phyloP scores from a whole-genome alignment of 1,139 yeast genomes.

The Scheffersomyces quercinus region DNA sequence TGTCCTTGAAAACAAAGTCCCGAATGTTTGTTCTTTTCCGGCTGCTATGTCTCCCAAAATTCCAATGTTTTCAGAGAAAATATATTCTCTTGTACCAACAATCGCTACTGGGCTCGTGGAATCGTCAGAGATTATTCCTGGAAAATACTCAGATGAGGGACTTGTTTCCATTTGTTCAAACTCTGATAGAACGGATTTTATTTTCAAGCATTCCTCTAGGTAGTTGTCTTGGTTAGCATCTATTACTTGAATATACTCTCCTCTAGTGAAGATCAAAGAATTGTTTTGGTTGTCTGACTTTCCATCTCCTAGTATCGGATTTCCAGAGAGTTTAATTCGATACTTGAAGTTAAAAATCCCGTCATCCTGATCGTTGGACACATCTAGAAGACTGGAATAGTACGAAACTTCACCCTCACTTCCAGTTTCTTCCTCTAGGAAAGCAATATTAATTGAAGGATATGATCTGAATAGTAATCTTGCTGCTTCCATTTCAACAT shows the following conservation, averaged over 20 bases:
- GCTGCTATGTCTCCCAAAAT: slow-evolving; percentile 91
- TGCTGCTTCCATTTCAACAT: slow-evolving; percentile 55
- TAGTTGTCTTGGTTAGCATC: slow-evolving; percentile 91
- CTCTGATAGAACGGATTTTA: slow-evolving; percentile 73
- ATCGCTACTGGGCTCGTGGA: slow-evolving; percentile 67
- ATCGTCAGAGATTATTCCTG: slow-evolving; percentile 35
- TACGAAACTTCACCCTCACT: slow-evolving; percentile 33
- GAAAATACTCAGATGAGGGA: slow-evolving; percentile 43
- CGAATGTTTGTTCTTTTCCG: slow-evolving; percentile 91
- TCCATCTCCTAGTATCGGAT: slow-evolving; percentile 89
- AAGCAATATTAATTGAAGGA: slow-evolving; percentile 63
- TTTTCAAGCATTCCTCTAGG: slow-evolving; percentile 80
- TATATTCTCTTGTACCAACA: slow-evolving; percentile 85
- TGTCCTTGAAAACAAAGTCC: slow-evolving; percentile 84
- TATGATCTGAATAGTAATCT: slow-evolving; percentile 58
- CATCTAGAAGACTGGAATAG: slow-evolving; percentile 67
- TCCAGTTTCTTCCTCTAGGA: slow-evolving; percentile 50
- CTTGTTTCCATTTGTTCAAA: slow-evolving; percentile 62
- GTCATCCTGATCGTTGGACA: slow-evolving; percentile 31
- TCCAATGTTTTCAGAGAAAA: slow-evolving; percentile 84
- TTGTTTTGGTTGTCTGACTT: slow-evolving; percentile 86
- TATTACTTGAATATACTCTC: slow-evolving; percentile 83
- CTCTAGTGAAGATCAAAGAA: slow-evolving; percentile 75
- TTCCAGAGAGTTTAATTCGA: slow-evolving; percentile 68
- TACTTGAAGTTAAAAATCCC: slow-evolving; percentile 51